Base-by-base conservation (phyloP, 2,329 filamentous ascomycete species). In the Neofusicoccum kwambonambiense region DNA sequence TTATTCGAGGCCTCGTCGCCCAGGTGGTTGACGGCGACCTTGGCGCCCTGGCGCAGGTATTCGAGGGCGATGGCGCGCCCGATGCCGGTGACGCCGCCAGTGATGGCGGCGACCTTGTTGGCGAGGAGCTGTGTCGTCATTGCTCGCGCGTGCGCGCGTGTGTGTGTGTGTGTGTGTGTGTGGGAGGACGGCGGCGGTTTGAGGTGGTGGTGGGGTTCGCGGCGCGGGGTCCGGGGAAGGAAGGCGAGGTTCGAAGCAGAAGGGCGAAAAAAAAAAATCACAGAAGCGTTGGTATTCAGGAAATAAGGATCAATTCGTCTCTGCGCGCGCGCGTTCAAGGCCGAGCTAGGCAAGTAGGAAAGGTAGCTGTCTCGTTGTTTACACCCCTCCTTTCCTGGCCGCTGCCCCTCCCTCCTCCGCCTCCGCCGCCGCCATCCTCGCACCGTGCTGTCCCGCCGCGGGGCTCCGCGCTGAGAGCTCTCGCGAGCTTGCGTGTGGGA, bases 1-100 rank as follows among this genome's bases (percentile, higher is more conserved):
- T 76, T 74, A 5, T 70, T 68, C 41, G 80, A 83, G 62, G 88
- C 80, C 4, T 79, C 74, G 34, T 82, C 78, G 64, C 86, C 90
- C 2, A 93, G 85, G 74, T 95, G 90, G 80, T 95, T 96, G 67
- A 96, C 86, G 34, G 90, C 87, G 37, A 96, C 90, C 74, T 86
- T 85, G 70, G 90, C 90, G 69, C 92, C 92, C 70, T 96, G 91
- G 4, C 84, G 82, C 61, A 94, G 81, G 75, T 91, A 96, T 71
- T 89, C 89, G 58, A 96, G 84, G 47, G 90, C 88, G 68, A 96
- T 96, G 70, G 92, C 93, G 69, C 91, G 86, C 61, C 93, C 93
- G 71, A 96, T 96, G 64, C 92, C 92, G 1, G 92, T 96, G 3
- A 90, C 89, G 65, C 91, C 92, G 68, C 93, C 92, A 0, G 92